A percentile compares a stretch with the other conserved stretches of the same genome.
Evolutionary conservation across 495 filamentous ascomycete genomes (phyloP).

Genomic region (Hyaloscypha finlandica): DNA sequence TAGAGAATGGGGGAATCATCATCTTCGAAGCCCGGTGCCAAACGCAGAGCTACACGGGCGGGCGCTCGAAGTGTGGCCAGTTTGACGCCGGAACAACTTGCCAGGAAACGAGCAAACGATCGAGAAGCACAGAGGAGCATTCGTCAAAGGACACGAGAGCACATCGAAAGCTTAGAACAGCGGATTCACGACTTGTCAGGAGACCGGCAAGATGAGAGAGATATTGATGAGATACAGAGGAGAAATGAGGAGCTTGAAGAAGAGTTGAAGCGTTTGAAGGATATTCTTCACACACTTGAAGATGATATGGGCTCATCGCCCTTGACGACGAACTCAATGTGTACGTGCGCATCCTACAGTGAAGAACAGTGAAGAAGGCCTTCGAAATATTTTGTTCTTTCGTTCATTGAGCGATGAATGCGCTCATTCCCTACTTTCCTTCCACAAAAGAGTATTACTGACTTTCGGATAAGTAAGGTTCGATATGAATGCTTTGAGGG

Average conservation of each 20-base stretch:
- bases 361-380: too few relatives aligned
- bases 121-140: conserved; percentile 87
- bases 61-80: conserved; percentile 71
- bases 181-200: conserved; percentile 64
- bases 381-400: neutral
- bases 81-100: conserved; percentile 70
- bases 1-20: neutral
- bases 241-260: conserved; percentile 26
- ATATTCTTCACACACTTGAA: conserved; percentile 1
- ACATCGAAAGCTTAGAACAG: conserved; percentile 75
- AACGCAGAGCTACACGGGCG: conserved; percentile 30
- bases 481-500: neutral
- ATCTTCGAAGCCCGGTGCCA: conserved; percentile 4
- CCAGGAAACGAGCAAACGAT: conserved; percentile 84
- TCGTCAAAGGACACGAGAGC: conserved; percentile 75
- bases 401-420: neutral
- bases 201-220: conserved; percentile 11
- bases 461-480: neutral
- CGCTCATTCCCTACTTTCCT: neutral
- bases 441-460: neutral
- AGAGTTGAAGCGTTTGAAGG: conserved; percentile 20
- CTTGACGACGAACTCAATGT: neutral
- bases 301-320: conserved; percentile 1
- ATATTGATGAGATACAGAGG: conserved; percentile 18
- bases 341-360: neutral